Base-by-base conservation (phyloP, 495 filamentous ascomycete genomes). In the Podospora sp. region DNA sequence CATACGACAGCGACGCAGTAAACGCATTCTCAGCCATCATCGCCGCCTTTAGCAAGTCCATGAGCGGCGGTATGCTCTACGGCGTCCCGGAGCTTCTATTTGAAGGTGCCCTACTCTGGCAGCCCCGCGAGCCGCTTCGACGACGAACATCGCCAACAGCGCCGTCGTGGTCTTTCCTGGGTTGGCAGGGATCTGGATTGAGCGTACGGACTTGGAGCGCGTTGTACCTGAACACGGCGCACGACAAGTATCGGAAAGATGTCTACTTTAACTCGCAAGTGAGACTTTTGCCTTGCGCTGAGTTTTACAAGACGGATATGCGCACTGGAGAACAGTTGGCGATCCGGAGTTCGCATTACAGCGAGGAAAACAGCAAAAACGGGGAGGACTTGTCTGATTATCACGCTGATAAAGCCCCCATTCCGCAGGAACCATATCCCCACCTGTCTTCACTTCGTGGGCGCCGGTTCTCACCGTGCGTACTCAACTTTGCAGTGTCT, bases 21-120 rank as follows among this genome's bases (percentile, higher is more conserved):
- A 3, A 57, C 25, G 53, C 53, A 14, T 57, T 57, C 22, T 57
- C 53, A 6, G 53, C 53, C 53, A 57, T 57, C 53, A 57, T 57
- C 25, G 20, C 53, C 25, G 53, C 53, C 4, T 57, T 21, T 22
- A 26, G 53, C 25, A 57, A 14, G 24, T 22, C 53, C 53, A 57
- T 57, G 20, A 14, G 20, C 12, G 50, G 50, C 16, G 53, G 53
- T 27, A 57, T 57, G 53, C 25, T 57, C 14, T 57, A 24, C 25
- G 53, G 53, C 26, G 4, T 57, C 9, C 53, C 53, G 53, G 53
- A 57, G 53, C 4, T 57, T 24, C 53, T 57, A 6, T 57, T 57
- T 22, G 53, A 57, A 22, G 53, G 53, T 3, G 53, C 21, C 21
- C 5, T 57, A 7, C 53, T 57, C 6, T 57, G 53, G 53, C 21